Base-by-base conservation (phyloP, 2,329 filamentous ascomycete genomes). In the Fusarium sp. region DNA sequence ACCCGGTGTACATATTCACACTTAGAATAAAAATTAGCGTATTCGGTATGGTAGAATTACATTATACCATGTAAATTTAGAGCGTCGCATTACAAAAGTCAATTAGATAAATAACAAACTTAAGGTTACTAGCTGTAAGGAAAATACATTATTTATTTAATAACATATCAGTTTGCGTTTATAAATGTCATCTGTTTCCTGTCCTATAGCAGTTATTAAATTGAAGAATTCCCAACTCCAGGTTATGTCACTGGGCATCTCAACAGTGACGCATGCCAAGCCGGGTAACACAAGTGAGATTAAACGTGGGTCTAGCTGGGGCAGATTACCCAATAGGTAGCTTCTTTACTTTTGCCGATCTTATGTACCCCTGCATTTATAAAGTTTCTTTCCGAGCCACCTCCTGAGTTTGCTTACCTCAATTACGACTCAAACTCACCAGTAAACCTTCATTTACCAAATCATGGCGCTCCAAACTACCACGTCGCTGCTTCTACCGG, bases 61-160 rank as follows among this genome's bases (percentile, higher is more conserved):
- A n/a, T 2, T n/a, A 0, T n/a, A 10, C 34, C 34, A 37, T 37
- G 34, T 2, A n/a, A n/a, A 37, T 18, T n/a, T 0, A 37, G 4
- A 37, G 6, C 6, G 34, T 37, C 6, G 3, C 34, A 37, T n/a
- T n/a, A 10, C 6, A 11, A 37, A 37, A 37, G 34, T 12, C 34
- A n/a, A n/a, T 37, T n/a, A 37, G 18, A 37, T 37, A 2, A 12
- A 37, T 12, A 3, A 18, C 11, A 3, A n/a, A 37, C 9, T 13
- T 2, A 30, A 13, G 1, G 5, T 13, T 13, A 13, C 11, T 30
- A 30, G 29, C 29, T 30, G 6, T 13, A 30, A 29, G 11, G 1
- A 30, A 30, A 12, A 30, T 13, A 30, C 4, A 13, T 30, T 30
- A 30, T 12, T 13, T 7, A 12, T 6, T 30, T 30, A 30, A 30